Evolutionary conservation across 2,329 filamentous ascomycete species (phyloP), one percentile per base, ranked within the genome.

Genomic region (Monosporascus cannonballus): DNA sequence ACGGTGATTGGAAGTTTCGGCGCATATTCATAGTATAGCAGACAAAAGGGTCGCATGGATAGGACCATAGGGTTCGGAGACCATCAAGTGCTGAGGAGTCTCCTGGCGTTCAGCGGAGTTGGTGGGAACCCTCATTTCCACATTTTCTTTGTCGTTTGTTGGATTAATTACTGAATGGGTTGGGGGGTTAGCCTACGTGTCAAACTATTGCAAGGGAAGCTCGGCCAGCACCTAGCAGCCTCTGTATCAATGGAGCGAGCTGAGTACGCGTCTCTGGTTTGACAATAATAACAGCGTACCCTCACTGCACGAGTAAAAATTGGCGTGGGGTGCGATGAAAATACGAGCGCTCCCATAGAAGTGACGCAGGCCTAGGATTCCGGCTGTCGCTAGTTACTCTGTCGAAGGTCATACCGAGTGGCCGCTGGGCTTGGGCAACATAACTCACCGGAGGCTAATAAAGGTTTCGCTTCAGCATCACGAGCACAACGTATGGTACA

Each of bases 81-180:
- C 70, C 62, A 74, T 80, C 78, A 81, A 81, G 78, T 73, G 78
- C 78, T 81, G 78, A 80, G 71, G 69, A 61, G 75, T 77, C 76
- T 77, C 75, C 70, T 51, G 62, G 69, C 62, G 64, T 69, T 66
- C 57, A 54, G 47, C 52, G 45, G 52, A 34, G 51, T 45, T 54
- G 47, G 27, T 51, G 56, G 49, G 51, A 48, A 20, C 41, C 56
- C 57, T 53, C 51, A 54, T 56, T 46, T 54, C 53, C 47, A 37
- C 47, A 48, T 46, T 42, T 56, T 56, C 42, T 22, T 24, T 47
- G 37, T 57, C 38, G 17, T 41, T 41, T 18, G 17, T 41, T 41
- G 38, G 18, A 11, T 34, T 5, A 11, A 14, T 34, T 34, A 14
- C 9, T 41, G 8, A 6, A 41, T 41, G 17, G 38, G 11, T 34